A percentile compares a stretch with the other conserved stretches of the same genome.
Conservation (phyloP, 495 filamentous ascomycete species). For the Opeltia flavorubescens region DNA sequence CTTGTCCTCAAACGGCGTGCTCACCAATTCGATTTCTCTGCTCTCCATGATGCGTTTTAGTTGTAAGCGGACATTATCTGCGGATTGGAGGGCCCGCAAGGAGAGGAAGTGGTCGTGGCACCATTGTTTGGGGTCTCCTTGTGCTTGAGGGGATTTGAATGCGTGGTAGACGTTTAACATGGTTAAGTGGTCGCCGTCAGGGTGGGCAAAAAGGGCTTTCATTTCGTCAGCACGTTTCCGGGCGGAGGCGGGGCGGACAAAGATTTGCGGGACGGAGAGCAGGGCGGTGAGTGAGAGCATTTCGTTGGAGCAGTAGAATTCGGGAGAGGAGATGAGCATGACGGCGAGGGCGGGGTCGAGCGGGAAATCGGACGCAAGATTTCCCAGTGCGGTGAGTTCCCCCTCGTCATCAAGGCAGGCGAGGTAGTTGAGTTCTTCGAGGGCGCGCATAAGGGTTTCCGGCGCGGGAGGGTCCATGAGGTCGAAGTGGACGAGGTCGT, state of each 20-base stretch:
- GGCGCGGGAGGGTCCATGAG: conserved; percentile 97
- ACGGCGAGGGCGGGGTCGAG: conserved; percentile 91
- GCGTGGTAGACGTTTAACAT: conserved; percentile 98
- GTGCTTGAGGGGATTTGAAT: conserved; percentile 64
- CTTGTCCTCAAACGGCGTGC: conserved; percentile 84
- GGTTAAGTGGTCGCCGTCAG: conserved; percentile 88
- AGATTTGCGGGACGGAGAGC: conserved; percentile 89
- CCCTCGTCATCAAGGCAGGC: conserved; percentile 95
- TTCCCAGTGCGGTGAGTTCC: conserved; percentile 70
- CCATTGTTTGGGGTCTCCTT: conserved; percentile 71
- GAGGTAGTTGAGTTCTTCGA: conserved; percentile 96
- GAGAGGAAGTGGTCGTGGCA: conserved; percentile 97
- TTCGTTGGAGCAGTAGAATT: conserved; percentile 98
- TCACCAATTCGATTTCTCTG: conserved; percentile 67
- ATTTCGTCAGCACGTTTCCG: conserved; percentile 94
- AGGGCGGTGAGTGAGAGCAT: conserved; percentile 90
- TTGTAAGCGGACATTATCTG: conserved; percentile 85
- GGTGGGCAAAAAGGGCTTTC: conserved; percentile 86
- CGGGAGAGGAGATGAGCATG: conserved; percentile 93
- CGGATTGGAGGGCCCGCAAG: conserved; percentile 72
- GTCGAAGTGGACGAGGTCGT: conserved; percentile 96
- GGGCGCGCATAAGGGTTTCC: conserved; percentile 94
- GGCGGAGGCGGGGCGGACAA: conserved; percentile 69
- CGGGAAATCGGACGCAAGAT: conserved; percentile 87
- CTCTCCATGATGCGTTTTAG: conserved; percentile 94